Conservation (phyloP, 176 grass and related monocot species). For the Oryza meridionalis region DNA sequence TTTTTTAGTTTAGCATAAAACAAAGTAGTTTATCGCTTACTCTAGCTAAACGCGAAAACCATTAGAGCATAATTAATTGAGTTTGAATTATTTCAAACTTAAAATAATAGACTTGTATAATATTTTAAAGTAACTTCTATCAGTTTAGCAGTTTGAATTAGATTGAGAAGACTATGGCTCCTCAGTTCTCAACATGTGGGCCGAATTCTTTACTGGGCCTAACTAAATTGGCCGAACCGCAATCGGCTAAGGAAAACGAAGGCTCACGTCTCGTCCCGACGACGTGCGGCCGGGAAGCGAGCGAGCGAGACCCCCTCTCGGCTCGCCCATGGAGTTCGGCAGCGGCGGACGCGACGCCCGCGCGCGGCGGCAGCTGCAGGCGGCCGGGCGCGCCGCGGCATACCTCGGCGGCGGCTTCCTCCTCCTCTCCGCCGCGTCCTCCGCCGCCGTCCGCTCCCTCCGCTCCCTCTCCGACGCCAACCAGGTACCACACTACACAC, state of each 20-base stretch:
- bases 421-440: conserved; percentile 59
- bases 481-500: conserved; percentile 40
- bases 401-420: conserved; percentile 69
- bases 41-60: no score
- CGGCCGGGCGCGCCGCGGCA: conserved; percentile 51
- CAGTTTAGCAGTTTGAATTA: no score
- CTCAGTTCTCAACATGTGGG: neutral
- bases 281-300: neutral
- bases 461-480: conserved; percentile 71
- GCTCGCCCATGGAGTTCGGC: conserved; percentile 37
- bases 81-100: no score
- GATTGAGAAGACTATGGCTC: neutral
- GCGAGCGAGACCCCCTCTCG: no score
- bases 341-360: conserved; percentile 40
- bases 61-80: no score
- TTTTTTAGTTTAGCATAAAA: no score
- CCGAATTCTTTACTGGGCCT: neutral
- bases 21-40: no score
- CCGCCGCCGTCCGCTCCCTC: conserved; percentile 65
- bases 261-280: neutral
- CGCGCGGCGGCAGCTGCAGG: conserved; percentile 50
- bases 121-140: no score
- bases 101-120: no score
- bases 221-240: neutral
- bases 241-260: neutral